These are phyloP conservation scores for Tuber melanosporum DNA, from an alignment of 495 filamentous ascomycete genomes.

Conservation along the genomic window DNA sequence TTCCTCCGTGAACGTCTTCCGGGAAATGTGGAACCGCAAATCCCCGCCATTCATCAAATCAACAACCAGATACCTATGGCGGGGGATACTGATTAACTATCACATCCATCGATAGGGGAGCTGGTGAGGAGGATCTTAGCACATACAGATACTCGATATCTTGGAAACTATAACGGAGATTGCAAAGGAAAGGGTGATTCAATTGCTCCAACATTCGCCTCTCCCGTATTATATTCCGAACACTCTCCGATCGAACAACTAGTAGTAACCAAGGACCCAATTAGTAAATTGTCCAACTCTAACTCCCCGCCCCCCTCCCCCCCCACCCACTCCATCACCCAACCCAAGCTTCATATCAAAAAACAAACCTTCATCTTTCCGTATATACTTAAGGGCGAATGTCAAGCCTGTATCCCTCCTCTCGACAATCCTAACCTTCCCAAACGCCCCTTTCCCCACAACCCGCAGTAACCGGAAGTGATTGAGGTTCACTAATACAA, in stretches of 20 bases:
- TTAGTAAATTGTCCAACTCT: conserved; percentile 21
- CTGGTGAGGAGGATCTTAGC: neutral
- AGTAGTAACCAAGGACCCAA: conserved; percentile 14
- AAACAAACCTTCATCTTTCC: conserved; percentile 92
- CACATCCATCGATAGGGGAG: neutral
- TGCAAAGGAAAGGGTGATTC: conserved; percentile 97
- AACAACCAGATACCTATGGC: conserved; percentile 82
- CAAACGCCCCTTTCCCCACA: conserved; percentile 95
- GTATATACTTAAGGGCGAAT: conserved; percentile 95
- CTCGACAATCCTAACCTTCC: conserved; percentile 97
- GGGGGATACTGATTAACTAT: neutral
- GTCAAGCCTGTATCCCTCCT: conserved; percentile 88
- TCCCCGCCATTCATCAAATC: conserved; percentile 98
- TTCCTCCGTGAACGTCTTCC: conserved; percentile 96
- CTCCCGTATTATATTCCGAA: conserved; percentile 95
- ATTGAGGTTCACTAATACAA: conserved; percentile 75
- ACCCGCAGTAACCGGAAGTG: conserved; percentile 93
- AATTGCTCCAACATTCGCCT: conserved; percentile 95
- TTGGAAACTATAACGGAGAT: conserved; percentile 97
- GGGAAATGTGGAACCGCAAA: conserved; percentile 92
- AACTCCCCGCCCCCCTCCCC: neutral
- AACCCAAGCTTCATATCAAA: neutral
- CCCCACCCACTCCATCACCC: neutral
- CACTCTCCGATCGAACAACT: conserved; percentile 97
- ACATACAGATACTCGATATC: conserved; percentile 97